Conservation (phyloP, 2,329 filamentous ascomycete species). For the Didymellaceae sp. region DNA sequence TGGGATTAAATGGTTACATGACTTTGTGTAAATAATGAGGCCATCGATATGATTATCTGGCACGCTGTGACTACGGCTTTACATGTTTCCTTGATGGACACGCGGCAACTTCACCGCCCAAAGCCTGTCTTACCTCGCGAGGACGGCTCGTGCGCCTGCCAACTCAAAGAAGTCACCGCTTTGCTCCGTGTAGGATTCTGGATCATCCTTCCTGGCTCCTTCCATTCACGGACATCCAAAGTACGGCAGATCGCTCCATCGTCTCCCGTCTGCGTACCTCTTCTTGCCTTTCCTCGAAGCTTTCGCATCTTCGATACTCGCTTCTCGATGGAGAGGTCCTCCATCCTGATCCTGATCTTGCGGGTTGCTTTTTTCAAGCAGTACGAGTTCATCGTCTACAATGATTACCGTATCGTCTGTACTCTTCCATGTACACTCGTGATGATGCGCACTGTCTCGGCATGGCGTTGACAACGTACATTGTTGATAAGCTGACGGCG, state of each 20-base stretch:
- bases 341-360: constrained; percentile 28
- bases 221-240: constrained; percentile 9
- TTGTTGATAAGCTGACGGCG: constrained; percentile 20
- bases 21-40: too few species aligned
- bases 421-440: neutral
- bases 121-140: too few species aligned
- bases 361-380: constrained; percentile 15
- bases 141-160: too few species aligned
- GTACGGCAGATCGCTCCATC: constrained; percentile 19
- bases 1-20: too few species aligned
- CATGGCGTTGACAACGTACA: constrained; percentile 19
- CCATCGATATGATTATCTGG: too few species aligned
- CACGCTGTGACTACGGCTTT: too few species aligned
- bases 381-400: constrained; percentile 22
- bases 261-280: constrained; percentile 6
- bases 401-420: constrained; percentile 1
- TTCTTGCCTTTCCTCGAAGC: constrained; percentile 1
- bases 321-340: constrained; percentile 31
- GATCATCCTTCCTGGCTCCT: too few species aligned
- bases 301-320: constrained; percentile 30
- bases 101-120: too few species aligned
- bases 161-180: too few species aligned
- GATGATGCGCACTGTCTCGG: constrained; percentile 3
- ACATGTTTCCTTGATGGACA: too few species aligned
- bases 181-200: too few species aligned